These are phyloP conservation scores for Clonostachys sp. DNA, from an alignment of 2,329 filamentous ascomycete genomes.

Conservation along the genomic window DNA sequence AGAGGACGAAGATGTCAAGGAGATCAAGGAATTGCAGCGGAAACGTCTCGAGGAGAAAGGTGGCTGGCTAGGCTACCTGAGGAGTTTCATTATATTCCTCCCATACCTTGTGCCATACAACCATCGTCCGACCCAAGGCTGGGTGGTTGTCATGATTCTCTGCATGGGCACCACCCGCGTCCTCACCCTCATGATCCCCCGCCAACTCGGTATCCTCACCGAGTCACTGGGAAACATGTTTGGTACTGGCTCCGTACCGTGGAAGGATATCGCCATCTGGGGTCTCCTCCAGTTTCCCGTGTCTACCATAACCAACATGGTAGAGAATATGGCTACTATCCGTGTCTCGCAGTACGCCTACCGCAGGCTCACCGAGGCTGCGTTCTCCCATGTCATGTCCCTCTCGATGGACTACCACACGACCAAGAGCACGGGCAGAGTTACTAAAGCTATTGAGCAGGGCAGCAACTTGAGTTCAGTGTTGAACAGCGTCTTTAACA, in stretches of 20 bases:
- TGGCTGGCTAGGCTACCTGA: slow-evolving; percentile 15
- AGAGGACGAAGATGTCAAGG: slow-evolving; percentile 10
- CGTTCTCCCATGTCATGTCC: slow-evolving; percentile 62
- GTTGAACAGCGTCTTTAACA: slow-evolving; percentile 41
- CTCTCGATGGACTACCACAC: slow-evolving; percentile 67
- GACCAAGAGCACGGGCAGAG: slow-evolving; percentile 55
- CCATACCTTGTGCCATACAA: slow-evolving; percentile 15
- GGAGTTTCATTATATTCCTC: slow-evolving; percentile 13
- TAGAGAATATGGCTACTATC: slow-evolving; percentile 9
- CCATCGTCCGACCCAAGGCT: slow-evolving; percentile 14
- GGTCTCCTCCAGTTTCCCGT: slow-evolving; percentile 8
- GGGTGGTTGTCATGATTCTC: slow-evolving; percentile 10
- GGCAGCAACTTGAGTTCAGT: slow-evolving; percentile 53
- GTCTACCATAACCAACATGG: not conserved
- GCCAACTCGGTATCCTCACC: slow-evolving; percentile 14
- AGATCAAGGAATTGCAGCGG: slow-evolving; percentile 12
- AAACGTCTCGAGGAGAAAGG: slow-evolving; percentile 13
- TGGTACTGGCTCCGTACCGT: slow-evolving; percentile 7
- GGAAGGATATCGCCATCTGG: slow-evolving; percentile 5
- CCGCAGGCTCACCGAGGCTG: slow-evolving; percentile 43
- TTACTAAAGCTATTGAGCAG: slow-evolving; percentile 58
- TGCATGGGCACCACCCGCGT: slow-evolving; percentile 11
- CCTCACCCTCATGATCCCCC: slow-evolving; percentile 14
- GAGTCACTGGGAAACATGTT: slow-evolving; percentile 8
- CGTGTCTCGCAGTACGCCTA: slow-evolving; percentile 27